These are phyloP conservation scores for Lipomyces orientalis DNA, from an alignment of 805 yeast species.

Conservation along the genomic window DNA sequence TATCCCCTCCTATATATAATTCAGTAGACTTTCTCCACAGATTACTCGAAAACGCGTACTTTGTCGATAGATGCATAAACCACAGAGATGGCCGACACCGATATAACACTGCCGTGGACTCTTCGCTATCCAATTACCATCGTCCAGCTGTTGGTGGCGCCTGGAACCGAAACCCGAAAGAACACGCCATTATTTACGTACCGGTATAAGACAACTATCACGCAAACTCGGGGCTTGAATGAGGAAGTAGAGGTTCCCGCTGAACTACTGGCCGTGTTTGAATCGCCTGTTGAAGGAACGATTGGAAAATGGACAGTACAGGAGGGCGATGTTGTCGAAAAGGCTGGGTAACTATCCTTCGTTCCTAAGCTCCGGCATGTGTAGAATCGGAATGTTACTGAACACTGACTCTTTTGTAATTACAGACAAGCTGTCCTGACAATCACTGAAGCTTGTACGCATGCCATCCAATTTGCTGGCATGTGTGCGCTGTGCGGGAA, in stretches of 20 bases:
- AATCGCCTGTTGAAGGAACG: conserved; percentile 80
- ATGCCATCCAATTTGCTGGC: conserved; percentile 92
- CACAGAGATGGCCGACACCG: conserved; percentile 46
- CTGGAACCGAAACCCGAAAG: conserved; percentile 56
- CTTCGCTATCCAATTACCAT: conserved; percentile 73
- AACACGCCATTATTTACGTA: conserved; percentile 64
- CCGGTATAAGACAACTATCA: conserved; percentile 65
- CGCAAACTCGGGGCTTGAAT: conserved; percentile 48
- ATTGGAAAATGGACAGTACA: conserved; percentile 57
- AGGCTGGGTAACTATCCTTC: conserved; percentile 30
- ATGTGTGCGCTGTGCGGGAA: conserved; percentile 92
- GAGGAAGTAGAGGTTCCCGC: conserved; percentile 44
- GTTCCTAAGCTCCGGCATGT: background rate
- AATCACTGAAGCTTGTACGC: conserved; percentile 84
- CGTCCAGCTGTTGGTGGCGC: conserved; percentile 53
- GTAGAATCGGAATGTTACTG: background rate
- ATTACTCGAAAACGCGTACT: background rate
- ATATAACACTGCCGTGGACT: conserved; percentile 62
- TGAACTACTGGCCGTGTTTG: conserved; percentile 60
- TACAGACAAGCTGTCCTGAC: conserved; percentile 57
- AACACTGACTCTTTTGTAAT: conserved; percentile 1
- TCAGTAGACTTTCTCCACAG: background rate
- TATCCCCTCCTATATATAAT: background rate
- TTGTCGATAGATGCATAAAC: conserved; percentile 1
- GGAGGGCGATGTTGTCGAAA: conserved; percentile 63